phyloP scores from a whole-genome alignment of 768 basidiomycete species.

The Amanita rimosa region DNA sequence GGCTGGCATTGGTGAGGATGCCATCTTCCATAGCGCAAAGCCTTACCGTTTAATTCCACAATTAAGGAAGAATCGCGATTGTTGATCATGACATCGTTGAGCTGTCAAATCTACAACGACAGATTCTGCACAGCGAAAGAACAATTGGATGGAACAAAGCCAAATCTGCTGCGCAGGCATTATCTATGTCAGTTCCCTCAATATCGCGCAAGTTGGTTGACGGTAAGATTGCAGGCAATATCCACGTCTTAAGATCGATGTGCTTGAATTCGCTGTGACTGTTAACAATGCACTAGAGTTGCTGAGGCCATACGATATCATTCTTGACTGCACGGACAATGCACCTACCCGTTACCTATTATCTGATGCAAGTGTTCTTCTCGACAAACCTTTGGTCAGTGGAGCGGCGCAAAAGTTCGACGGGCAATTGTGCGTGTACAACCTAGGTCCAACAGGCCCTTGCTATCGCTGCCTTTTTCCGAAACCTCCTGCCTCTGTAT shows the following conservation, averaged over 20 bases:
- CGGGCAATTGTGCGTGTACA: constrained; percentile 73
- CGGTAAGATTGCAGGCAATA: constrained; percentile 46
- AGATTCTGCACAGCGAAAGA: constrained; percentile 77
- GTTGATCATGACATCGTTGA: constrained; percentile 87
- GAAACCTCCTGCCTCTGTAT: constrained; percentile 52
- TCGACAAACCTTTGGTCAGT: constrained; percentile 77
- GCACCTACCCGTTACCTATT: constrained; percentile 86
- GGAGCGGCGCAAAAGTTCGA: constrained; percentile 87
- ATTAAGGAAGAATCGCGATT: constrained; percentile 71
- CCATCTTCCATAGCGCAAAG: not conserved
- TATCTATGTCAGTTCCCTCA: constrained; percentile 40
- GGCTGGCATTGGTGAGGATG: constrained; percentile 71
- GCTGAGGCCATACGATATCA: constrained; percentile 54
- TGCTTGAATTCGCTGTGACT: constrained; percentile 40
- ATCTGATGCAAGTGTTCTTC: constrained; percentile 70
- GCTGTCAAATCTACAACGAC: constrained; percentile 83
- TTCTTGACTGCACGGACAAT: constrained; percentile 95
- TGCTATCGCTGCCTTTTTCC: constrained; percentile 96
- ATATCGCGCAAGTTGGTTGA: not conserved
- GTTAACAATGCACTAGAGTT: constrained; percentile 54
- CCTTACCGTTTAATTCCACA: not conserved
- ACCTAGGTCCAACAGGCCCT: constrained; percentile 57
- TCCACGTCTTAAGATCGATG: constrained; percentile 49
- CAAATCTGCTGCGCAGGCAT: constrained; percentile 62
- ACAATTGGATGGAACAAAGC: constrained; percentile 74